A percentile compares a stretch with the other conserved stretches of the same genome.
Conservation (phyloP, 805 yeast genomes). For the Candida saitoana region DNA sequence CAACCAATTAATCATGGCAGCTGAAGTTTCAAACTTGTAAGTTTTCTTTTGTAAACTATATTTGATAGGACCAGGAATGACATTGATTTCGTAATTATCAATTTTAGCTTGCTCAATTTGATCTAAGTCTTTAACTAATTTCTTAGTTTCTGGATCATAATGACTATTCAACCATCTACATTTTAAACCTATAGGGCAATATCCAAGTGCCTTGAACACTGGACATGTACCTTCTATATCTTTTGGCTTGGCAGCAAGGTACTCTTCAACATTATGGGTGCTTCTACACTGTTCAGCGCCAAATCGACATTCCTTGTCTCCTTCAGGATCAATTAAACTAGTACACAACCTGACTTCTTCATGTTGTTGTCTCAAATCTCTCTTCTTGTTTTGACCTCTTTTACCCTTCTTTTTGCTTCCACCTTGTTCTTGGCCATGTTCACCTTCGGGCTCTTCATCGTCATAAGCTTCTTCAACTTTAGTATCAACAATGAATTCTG, state of each 20-base stretch:
- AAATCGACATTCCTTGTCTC: conserved; percentile 47
- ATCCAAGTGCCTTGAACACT: conserved; percentile 74
- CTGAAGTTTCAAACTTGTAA: conserved; percentile 55
- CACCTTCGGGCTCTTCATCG: conserved; percentile 43
- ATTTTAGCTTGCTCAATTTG: conserved; percentile 27
- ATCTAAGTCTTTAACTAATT: conserved; percentile 42
- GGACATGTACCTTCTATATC: conserved; percentile 85
- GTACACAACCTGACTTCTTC: conserved; percentile 67
- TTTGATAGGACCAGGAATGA: conserved; percentile 46
- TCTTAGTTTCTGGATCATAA: conserved; percentile 43
- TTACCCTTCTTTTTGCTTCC: conserved; percentile 44
- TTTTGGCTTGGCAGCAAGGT: conserved; percentile 58
- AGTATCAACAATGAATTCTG: conserved; percentile 59
- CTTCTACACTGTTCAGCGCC: conserved; percentile 72
- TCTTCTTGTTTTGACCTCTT: conserved; percentile 79
- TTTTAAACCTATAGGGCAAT: conserved; percentile 87
- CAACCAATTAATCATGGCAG: conserved; percentile 55
- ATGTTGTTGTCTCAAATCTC: conserved; percentile 67
- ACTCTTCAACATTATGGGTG: conserved; percentile 68
- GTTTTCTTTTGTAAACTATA: conserved; percentile 55
- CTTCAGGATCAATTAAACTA: conserved; percentile 53
- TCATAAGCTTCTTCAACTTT: conserved; percentile 39
- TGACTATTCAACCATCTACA: conserved; percentile 89
- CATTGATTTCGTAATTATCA: conserved; percentile 59
- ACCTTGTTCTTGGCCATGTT: conserved; percentile 27